Evolutionary conservation across 2,329 filamentous ascomycete species (phyloP).

Genomic region (Fusarium zealandicum): DNA sequence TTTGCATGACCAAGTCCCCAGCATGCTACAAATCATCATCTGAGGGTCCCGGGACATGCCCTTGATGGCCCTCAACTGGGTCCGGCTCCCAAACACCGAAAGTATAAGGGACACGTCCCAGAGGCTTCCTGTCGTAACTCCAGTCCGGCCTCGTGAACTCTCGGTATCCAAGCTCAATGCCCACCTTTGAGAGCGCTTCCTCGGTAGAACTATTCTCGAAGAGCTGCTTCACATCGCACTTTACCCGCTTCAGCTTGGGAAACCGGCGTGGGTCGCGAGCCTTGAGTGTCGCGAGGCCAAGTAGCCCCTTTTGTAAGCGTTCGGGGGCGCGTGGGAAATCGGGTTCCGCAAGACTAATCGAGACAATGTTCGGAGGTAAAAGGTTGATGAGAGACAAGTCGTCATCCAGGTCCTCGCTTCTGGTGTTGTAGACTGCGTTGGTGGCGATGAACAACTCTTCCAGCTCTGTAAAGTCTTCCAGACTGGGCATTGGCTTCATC

Average conservation of each 20-base stretch:
- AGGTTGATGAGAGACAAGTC: neutral
- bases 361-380: neutral
- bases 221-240: neutral
- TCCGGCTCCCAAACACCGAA: too few relatives aligned
- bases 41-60: too few relatives aligned
- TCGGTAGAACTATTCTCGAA: neutral
- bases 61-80: too few relatives aligned
- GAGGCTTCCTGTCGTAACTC: neutral
- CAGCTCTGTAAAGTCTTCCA: neutral
- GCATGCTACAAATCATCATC: too few relatives aligned
- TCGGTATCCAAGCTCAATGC: neutral
- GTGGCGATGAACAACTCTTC: neutral
- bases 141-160: neutral
- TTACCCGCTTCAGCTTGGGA: conserved; percentile 4
- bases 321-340: neutral
- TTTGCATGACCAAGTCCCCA: too few relatives aligned
- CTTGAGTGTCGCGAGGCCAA: neutral
- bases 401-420: neutral
- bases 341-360: neutral
- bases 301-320: neutral
- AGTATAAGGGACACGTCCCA: neutral
- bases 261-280: neutral
- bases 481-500: neutral
- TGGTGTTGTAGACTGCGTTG: neutral
- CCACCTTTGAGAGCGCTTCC: neutral